phyloP scores from a whole-genome alignment of 2,329 filamentous ascomycete genomes.

The Colletotrichum zoysiae region DNA sequence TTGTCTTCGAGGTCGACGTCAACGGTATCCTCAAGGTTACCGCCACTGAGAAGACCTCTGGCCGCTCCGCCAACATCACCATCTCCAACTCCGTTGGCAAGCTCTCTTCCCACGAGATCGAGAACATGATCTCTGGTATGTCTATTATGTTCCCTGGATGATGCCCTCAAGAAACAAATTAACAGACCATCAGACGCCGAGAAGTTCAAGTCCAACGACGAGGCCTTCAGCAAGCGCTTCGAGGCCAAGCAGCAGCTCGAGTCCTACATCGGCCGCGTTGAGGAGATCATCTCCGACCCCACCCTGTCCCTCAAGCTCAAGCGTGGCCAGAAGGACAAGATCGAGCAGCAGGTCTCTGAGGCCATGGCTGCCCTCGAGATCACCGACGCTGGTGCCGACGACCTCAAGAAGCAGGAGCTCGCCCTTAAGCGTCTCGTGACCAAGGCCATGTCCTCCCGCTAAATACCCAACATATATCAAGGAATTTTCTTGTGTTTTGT shows the following conservation, averaged over 20 bases:
- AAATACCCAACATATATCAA: conserved; percentile 55
- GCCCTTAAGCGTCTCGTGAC: conserved; percentile 97
- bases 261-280: conserved; percentile 97
- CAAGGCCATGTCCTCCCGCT: conserved; percentile 96
- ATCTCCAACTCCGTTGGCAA: conserved; percentile 99
- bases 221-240: conserved; percentile 99
- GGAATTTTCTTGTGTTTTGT: conserved; percentile 22
- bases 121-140: conserved; percentile 93
- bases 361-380: conserved; percentile 98
- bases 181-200: conserved; percentile 76
- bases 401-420: conserved; percentile 99
- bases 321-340: conserved; percentile 99
- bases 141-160: conserved; percentile 40
- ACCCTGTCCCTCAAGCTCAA: conserved; percentile 97
- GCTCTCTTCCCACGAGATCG: conserved; percentile 93
- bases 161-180: conserved; percentile 43
- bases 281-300: conserved; percentile 98
- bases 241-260: conserved; percentile 99
- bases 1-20: conserved; percentile 99
- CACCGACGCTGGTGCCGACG: conserved; percentile 89
- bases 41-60: conserved; percentile 98
- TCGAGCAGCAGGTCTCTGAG: conserved; percentile 95
- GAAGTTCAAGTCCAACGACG: conserved; percentile 98
- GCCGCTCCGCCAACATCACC: conserved; percentile 98
- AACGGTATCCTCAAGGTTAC: conserved; percentile 99